Conservation (phyloP, 106 monocot species). For the Allium cepa region DNA sequence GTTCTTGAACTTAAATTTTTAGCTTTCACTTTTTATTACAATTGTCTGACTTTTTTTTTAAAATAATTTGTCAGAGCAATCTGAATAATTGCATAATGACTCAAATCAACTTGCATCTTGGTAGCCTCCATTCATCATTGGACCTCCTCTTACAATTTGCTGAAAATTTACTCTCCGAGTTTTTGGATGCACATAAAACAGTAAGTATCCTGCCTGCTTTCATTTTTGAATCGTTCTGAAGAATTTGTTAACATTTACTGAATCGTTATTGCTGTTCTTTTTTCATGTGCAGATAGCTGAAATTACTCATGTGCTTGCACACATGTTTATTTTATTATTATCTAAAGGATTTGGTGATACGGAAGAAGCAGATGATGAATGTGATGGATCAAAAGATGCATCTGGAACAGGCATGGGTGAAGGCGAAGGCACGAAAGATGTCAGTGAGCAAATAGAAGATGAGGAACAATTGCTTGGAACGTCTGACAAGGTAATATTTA, state of each 20-base stretch:
- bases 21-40: background rate
- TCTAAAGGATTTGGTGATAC: conserved; percentile 69
- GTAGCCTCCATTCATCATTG: conserved; percentile 24
- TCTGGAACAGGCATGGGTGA: conserved; percentile 91
- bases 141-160: conserved; percentile 32
- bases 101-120: conserved; percentile 27
- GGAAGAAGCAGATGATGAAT: conserved; percentile 40
- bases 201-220: conserved; percentile 23
- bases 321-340: conserved; percentile 56
- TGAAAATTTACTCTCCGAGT: conserved; percentile 53
- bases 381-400: conserved; percentile 34
- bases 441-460: conserved; percentile 84
- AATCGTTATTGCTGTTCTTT: background rate
- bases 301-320: conserved; percentile 51
- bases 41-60: background rate
- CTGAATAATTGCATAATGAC: conserved; percentile 21
- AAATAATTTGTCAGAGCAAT: conserved; percentile 29
- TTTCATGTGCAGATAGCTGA: conserved; percentile 51
- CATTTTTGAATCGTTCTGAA: too few relatives aligned
- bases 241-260: too few relatives aligned
- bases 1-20: background rate
- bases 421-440: conserved; percentile 78
- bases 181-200: conserved; percentile 57
- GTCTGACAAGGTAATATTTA: conserved; percentile 38
- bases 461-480: conserved; percentile 63